These are phyloP conservation scores for Exophiala calicioides DNA, from an alignment of 2,329 filamentous ascomycete species.

Conservation along the genomic window DNA sequence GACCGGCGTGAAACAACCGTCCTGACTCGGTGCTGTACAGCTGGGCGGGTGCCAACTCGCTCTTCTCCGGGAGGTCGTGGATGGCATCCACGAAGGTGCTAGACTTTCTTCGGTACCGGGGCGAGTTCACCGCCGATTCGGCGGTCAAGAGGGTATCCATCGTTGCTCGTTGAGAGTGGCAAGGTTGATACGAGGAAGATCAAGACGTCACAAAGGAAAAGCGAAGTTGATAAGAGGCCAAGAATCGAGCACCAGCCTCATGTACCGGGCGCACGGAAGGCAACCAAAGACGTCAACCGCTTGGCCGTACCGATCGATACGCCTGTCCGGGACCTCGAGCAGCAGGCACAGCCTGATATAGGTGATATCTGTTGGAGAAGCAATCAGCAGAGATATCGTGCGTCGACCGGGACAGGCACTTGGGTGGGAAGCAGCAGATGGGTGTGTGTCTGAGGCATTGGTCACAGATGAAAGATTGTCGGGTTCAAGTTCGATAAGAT, in stretches of 20 bases:
- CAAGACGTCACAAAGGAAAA: not conserved
- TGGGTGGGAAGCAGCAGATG: not conserved
- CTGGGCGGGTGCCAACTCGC: constrained; percentile 87
- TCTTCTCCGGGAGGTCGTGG: constrained; percentile 83
- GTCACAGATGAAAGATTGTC: not conserved
- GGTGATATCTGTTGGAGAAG: not conserved
- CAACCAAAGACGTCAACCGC: too few relatives aligned
- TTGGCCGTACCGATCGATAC: too few relatives aligned
- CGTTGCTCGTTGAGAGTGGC: constrained; percentile 7
- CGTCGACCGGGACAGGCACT: not conserved
- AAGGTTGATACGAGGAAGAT: not conserved
- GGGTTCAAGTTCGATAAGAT: not conserved
- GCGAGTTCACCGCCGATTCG: constrained; percentile 87
- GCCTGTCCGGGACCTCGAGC: not conserved
- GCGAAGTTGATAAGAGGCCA: not conserved
- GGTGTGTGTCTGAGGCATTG: not conserved
- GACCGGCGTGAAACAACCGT: constrained; percentile 91
- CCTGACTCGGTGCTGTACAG: constrained; percentile 98
- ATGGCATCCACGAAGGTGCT: constrained; percentile 97
- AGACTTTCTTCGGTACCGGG: constrained; percentile 85
- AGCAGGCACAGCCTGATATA: not conserved
- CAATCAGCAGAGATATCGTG: not conserved
- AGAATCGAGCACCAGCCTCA: not conserved
- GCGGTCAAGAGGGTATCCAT: constrained; percentile 66
- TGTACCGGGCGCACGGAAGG: not conserved